A percentile compares a stretch with the other conserved stretches of the same genome.
These are phyloP conservation scores for Penicillium hordei DNA, from an alignment of 2,329 filamentous ascomycete species.

Conservation along the genomic window DNA sequence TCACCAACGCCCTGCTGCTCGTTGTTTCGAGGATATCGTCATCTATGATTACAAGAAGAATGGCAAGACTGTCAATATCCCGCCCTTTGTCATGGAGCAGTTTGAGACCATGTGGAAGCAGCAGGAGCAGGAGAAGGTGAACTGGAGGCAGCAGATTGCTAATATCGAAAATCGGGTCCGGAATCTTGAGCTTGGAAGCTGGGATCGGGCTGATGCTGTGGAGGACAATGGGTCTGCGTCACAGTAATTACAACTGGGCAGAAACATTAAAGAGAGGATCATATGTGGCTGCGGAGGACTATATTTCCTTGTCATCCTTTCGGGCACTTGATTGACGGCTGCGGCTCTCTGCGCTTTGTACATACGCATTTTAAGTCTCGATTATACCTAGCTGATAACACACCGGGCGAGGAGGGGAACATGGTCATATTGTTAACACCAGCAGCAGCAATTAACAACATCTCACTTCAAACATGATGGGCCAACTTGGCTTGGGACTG, in stretches of 20 bases:
- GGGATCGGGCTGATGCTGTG: constrained; percentile 69
- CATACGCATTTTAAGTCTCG: neutral
- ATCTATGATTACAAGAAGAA: constrained; percentile 70
- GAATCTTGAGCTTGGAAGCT: constrained; percentile 68
- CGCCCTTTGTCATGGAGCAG: constrained; percentile 61
- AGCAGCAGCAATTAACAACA: too few species aligned
- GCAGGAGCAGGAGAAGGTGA: constrained; percentile 60
- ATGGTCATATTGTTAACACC: neutral
- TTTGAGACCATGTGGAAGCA: constrained; percentile 60
- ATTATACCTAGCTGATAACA: neutral
- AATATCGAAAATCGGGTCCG: constrained; percentile 60
- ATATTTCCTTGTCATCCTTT: neutral
- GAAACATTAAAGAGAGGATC: neutral
- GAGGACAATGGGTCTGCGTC: constrained; percentile 62
- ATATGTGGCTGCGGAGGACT: neutral
- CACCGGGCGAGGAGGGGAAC: too few species aligned
- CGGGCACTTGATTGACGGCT: neutral
- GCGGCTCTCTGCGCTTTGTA: neutral
- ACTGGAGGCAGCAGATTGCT: constrained; percentile 55
- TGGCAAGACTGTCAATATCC: constrained; percentile 56
- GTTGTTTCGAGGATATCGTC: constrained; percentile 74
- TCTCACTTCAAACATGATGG: neutral
- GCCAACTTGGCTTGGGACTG: neutral
- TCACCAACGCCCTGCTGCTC: constrained; percentile 69
- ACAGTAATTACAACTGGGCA: neutral